These are phyloP conservation scores for Fusarium algeriense DNA, from an alignment of 2,329 filamentous ascomycete species.

Conservation along the genomic window DNA sequence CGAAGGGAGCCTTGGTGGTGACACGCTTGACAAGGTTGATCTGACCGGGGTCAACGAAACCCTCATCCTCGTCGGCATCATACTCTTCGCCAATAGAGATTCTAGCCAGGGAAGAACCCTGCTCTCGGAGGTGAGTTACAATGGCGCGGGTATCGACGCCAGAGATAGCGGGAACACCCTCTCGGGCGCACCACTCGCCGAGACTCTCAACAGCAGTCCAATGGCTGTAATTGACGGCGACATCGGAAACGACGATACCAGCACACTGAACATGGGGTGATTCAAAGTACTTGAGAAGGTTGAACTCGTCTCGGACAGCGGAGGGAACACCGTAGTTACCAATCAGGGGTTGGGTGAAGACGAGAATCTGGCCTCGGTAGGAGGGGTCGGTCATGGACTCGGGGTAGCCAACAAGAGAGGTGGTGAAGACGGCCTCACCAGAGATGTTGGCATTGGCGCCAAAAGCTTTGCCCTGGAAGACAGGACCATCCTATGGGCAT, in stretches of 20 bases:
- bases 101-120: conserved; percentile 93
- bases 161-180: conserved; percentile 95
- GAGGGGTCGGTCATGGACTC: conserved; percentile 93
- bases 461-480: conserved; percentile 97
- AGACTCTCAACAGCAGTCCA: conserved; percentile 98
- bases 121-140: conserved; percentile 94
- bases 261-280: conserved; percentile 97
- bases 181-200: conserved; percentile 92
- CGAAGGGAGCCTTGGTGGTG: conserved; percentile 98
- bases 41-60: conserved; percentile 92
- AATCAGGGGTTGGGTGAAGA: conserved; percentile 97
- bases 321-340: conserved; percentile 99
- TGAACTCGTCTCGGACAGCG: conserved; percentile 83
- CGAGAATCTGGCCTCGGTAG: conserved; percentile 93
- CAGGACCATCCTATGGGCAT: conserved; percentile 81
- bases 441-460: conserved; percentile 97
- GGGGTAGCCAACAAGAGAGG: conserved; percentile 96
- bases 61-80: conserved; percentile 97
- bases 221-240: conserved; percentile 93
- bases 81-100: conserved; percentile 98
- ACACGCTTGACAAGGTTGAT: conserved; percentile 97
- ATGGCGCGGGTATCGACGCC: conserved; percentile 97
- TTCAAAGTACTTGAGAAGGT: conserved; percentile 97
- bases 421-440: conserved; percentile 98
- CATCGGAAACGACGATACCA: conserved; percentile 95